These are phyloP conservation scores for Geotrichum histeridarum DNA, from an alignment of 1,139 yeast species.

Conservation along the genomic window DNA sequence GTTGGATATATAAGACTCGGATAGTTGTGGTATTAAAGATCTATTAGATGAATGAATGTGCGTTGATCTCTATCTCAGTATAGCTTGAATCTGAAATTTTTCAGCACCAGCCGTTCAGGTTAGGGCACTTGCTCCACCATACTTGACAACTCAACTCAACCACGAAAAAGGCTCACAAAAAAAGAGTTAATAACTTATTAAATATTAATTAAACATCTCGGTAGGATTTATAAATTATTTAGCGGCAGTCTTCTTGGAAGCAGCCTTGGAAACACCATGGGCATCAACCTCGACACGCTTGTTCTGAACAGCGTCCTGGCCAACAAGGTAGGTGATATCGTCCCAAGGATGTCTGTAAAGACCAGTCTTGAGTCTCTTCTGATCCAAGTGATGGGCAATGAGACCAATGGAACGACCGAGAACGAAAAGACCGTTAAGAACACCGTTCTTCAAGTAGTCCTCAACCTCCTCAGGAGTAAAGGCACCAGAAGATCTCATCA, in stretches of 20 bases:
- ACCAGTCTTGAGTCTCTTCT: conserved; percentile 46
- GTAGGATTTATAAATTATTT: not conserved
- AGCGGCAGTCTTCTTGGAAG: conserved; percentile 10
- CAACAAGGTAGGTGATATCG: conserved; percentile 43
- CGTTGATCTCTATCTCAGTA: no score
- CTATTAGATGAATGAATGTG: not conserved
- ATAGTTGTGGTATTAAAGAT: not conserved
- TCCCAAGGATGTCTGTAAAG: conserved; percentile 48
- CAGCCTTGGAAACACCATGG: conserved; percentile 34
- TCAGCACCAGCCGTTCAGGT: not conserved
- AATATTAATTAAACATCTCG: not conserved
- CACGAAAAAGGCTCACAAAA: no score
- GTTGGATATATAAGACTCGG: not conserved
- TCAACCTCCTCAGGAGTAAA: conserved; percentile 44
- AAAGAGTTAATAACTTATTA: not conserved
- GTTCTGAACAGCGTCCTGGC: conserved; percentile 36
- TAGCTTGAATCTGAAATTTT: not conserved
- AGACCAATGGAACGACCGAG: conserved; percentile 46
- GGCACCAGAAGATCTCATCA: conserved; percentile 44
- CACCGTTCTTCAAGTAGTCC: conserved; percentile 45
- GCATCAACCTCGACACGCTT: conserved; percentile 39
- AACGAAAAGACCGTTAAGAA: conserved; percentile 45
- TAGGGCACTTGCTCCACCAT: not conserved
- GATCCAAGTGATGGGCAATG: conserved; percentile 46
- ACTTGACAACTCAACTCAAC: no score